Evolutionary conservation across 2,329 filamentous ascomycete species (phyloP), one percentile per base, ranked within the genome.

Genomic region (Escovopsis sp.): DNA sequence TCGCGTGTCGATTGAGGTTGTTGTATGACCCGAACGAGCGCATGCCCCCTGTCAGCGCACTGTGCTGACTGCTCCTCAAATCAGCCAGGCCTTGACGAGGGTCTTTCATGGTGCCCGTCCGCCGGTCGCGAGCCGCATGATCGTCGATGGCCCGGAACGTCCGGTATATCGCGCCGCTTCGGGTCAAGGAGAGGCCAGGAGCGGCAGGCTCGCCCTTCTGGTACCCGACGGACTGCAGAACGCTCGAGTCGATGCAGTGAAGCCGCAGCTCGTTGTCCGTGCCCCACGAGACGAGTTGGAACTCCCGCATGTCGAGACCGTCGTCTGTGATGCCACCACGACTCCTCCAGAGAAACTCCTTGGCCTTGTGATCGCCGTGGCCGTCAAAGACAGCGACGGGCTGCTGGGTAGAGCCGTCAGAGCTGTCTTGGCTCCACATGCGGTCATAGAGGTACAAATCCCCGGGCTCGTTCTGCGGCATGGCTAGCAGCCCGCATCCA

Each of bases 241-340:
- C 62, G 18, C 74, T 62, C 1, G 72, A 60, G 28, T 83, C 70
- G 15, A 86, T 70, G 33, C 75, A 76, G 50, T 93, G 82, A 19
- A 94, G 65, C 33, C 81, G 77, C 21, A 94, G 63, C 48, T 86
- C 73, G 44, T 80, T 81, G 53, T 94, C 88, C 33, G 82, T 78
- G 18, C 86, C 86, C 87, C 87, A 94, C 0, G 87, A 87, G 0
- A 94, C 83, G 14, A 94, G 66, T 54, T 94, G 87, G 43, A 94
- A 94, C 35, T 94, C 87, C 46, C 88, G 74, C 41, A 86, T 66
- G 48, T 94, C 87, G 31, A 79, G 58, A n/a, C 71, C 69, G 36
- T 84, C 72, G 13, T 73, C 69, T 14, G 70, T 69, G 15, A 78
- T 65, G 13, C 59, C 59, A 27, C 87, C 87, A 37, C 87, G 74